Evolutionary conservation across 768 basidiomycete species (phyloP).

Genomic region (Lentinula aciculospora): DNA sequence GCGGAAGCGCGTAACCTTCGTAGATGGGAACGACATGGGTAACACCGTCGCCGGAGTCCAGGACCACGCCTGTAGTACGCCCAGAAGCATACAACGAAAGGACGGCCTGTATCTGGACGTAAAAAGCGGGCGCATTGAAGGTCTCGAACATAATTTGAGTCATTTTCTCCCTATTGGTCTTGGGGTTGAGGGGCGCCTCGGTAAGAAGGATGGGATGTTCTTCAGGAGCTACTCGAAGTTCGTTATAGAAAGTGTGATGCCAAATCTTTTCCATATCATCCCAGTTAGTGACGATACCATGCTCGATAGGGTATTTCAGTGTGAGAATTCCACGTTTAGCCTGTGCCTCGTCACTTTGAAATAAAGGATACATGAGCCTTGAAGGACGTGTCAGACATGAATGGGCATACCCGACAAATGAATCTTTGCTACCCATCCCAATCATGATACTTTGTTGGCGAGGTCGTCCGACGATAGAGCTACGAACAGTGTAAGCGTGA

Average conservation of each 20-base stretch:
- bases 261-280: slow-evolving; percentile 99
- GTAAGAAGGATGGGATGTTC: slow-evolving; percentile 46
- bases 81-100: slow-evolving; percentile 81
- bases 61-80: slow-evolving; percentile 91
- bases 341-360: slow-evolving; percentile 77
- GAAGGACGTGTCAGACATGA: slow-evolving; percentile 4
- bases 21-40: slow-evolving; percentile 96
- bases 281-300: slow-evolving; percentile 97
- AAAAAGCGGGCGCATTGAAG: slow-evolving; percentile 70
- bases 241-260: slow-evolving; percentile 94
- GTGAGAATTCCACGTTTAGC: slow-evolving; percentile 94
- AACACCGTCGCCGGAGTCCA: slow-evolving; percentile 96
- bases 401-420: slow-evolving; percentile 78
- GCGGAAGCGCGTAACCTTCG: slow-evolving; percentile 88
- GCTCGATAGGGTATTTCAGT: slow-evolving; percentile 90
- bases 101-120: slow-evolving; percentile 71
- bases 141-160: slow-evolving; percentile 75
- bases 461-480: slow-evolving; percentile 91
- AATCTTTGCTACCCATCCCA: slow-evolving; percentile 95
- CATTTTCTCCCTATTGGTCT: slow-evolving; percentile 64
- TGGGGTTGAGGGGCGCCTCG: slow-evolving; percentile 65
- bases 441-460: slow-evolving; percentile 96
- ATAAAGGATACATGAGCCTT: slow-evolving; percentile 13
- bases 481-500: slow-evolving; percentile 17
- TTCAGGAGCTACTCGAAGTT: slow-evolving; percentile 72